Evolutionary conservation across 768 basidiomycete species (phyloP).

Genomic region (Cystobasidium tubakii): DNA sequence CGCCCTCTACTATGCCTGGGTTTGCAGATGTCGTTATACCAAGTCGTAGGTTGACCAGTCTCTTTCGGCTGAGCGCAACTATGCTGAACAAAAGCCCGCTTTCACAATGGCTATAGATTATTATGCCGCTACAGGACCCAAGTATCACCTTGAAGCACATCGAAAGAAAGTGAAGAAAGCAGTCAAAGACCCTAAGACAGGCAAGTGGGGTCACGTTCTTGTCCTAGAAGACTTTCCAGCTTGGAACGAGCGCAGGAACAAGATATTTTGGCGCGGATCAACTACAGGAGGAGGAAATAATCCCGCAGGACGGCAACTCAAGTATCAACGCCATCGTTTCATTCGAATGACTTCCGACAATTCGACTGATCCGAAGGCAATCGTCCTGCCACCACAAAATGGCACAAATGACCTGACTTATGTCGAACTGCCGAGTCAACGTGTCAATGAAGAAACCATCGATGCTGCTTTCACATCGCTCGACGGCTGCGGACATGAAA

Average conservation of each 20-base stretch:
- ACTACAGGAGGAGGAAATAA: conserved; percentile 36
- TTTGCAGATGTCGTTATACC: conserved; percentile 34
- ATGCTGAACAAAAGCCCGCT: background rate
- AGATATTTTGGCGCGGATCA: conserved; percentile 34
- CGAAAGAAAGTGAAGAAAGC: conserved; percentile 21
- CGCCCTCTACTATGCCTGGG: conserved; percentile 26
- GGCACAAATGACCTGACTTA: background rate
- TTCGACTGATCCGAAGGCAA: background rate
- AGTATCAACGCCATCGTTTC: conserved; percentile 35
- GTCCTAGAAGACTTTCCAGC: conserved; percentile 28
- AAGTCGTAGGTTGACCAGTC: conserved; percentile 12
- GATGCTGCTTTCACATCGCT: conserved; percentile 35
- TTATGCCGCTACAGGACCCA: conserved; percentile 31
- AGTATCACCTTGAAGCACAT: conserved; percentile 34
- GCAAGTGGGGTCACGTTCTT: background rate
- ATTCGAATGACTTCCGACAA: conserved; percentile 21
- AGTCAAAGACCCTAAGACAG: conserved; percentile 19
- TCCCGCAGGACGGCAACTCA: conserved; percentile 28
- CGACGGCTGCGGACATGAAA: conserved; percentile 34
- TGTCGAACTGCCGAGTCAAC: conserved; percentile 8
- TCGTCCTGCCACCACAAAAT: conserved; percentile 14
- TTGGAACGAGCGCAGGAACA: conserved; percentile 20
- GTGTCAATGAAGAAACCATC: conserved; percentile 23
- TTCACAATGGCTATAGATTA: conserved; percentile 9
- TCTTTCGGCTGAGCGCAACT: background rate